A percentile compares a stretch with the other conserved stretches of the same genome.
Conservation (phyloP, 192 early-diverging fungal species). For the Dimargaris verticillata region DNA sequence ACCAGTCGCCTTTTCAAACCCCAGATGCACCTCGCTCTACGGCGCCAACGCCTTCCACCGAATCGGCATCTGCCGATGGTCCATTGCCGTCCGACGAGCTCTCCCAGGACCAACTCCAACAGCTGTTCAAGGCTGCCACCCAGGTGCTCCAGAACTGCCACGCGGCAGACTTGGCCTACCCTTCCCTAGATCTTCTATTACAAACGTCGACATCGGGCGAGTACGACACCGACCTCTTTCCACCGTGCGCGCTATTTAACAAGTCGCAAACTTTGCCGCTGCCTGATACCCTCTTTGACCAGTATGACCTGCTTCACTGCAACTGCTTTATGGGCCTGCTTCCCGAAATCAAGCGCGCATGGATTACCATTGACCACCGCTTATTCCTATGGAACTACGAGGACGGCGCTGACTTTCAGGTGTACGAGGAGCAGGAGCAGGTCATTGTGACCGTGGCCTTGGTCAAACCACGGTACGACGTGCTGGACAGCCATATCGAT, state of each 20-base stretch:
- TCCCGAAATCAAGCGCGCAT: slow-evolving; percentile 76
- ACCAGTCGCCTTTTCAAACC: no score
- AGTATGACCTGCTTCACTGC: slow-evolving; percentile 35
- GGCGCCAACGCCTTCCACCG: no score
- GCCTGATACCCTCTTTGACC: slow-evolving; percentile 58
- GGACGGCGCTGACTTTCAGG: slow-evolving; percentile 47
- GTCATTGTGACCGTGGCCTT: slow-evolving; percentile 73
- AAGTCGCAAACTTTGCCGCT: slow-evolving; percentile 47
- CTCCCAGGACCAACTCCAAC: no score
- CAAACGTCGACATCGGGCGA: slow-evolving; percentile 34
- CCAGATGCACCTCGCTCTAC: no score
- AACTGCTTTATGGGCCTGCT: slow-evolving; percentile 80
- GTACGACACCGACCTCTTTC: slow-evolving; percentile 26
- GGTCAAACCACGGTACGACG: slow-evolving; percentile 54
- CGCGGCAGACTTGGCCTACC: slow-evolving; percentile 24
- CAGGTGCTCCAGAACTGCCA: no score
- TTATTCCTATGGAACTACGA: slow-evolving; percentile 88
- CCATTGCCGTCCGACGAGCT: no score
- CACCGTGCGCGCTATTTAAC: slow-evolving; percentile 34
- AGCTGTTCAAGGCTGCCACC: no score
- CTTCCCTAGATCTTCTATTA: slow-evolving; percentile 19
- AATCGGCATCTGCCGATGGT: no score
- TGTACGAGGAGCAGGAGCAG: slow-evolving; percentile 77
- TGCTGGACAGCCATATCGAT: slow-evolving; percentile 69
- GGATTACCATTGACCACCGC: slow-evolving; percentile 80